Percentiles rank a stretch among this genome's conserved stretches.
Conservation (phyloP, 2,329 filamentous ascomycete species). For the Parastagonospora avenae region DNA sequence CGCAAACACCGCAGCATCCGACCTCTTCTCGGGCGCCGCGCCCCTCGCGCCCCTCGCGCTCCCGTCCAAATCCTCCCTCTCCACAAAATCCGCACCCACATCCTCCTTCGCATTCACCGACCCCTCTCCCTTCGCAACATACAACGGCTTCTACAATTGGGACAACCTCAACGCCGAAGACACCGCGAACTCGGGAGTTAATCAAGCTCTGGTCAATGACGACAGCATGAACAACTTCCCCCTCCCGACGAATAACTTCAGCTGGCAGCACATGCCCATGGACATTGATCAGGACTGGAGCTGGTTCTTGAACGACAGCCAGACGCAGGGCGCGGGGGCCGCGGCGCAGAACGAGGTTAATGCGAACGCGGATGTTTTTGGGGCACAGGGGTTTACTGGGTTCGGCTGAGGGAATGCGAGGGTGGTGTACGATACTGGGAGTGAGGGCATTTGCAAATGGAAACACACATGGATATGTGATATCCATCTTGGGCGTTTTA, state of each 20-base stretch:
- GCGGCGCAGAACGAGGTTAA: background rate
- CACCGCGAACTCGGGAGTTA: conserved; percentile 10
- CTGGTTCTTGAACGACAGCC: conserved; percentile 45
- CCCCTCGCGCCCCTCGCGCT: conserved; percentile 14
- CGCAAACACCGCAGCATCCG: conserved; percentile 1
- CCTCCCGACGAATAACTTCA: conserved; percentile 43
- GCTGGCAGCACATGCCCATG: conserved; percentile 48
- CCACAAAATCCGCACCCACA: conserved; percentile 3
- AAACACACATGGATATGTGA: too few relatives aligned
- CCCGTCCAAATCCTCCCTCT: conserved; percentile 18
- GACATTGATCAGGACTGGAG: conserved; percentile 51
- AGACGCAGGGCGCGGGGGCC: conserved; percentile 14
- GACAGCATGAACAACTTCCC: conserved; percentile 39
- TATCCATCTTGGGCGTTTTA: too few relatives aligned
- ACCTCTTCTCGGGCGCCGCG: conserved; percentile 20
- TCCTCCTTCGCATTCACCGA: conserved; percentile 18
- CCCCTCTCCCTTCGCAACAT: conserved; percentile 40
- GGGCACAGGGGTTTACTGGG: conserved; percentile 30
- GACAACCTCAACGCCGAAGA: conserved; percentile 25
- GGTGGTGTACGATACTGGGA: background rate
- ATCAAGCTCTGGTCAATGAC: background rate
- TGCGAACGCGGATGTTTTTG: conserved; percentile 21
- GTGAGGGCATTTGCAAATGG: too few relatives aligned
- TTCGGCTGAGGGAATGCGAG: conserved; percentile 20
- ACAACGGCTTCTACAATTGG: conserved; percentile 49